Conservation (phyloP, 208 protist genomes). For the Crithidia acanthocephali region DNA sequence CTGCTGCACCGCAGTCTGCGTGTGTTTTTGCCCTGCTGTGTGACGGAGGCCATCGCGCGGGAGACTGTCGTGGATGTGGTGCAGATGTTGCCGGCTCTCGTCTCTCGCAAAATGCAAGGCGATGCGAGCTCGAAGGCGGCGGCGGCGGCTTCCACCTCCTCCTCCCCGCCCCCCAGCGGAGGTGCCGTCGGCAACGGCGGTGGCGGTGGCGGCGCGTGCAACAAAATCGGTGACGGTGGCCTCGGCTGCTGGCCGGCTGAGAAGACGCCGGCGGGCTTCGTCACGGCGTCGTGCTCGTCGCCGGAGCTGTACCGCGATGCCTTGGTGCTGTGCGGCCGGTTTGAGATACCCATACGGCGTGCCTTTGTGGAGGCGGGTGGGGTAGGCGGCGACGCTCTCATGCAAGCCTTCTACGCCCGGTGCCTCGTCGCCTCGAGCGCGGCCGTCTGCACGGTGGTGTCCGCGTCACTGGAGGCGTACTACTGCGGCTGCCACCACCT, state of each 20-base stretch:
- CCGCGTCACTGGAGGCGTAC: slow-evolving; percentile 49
- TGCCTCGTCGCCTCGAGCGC: slow-evolving; percentile 70
- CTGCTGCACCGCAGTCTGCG: slow-evolving; percentile 67
- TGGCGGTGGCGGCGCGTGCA: not conserved
- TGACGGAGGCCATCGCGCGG: slow-evolving; percentile 24
- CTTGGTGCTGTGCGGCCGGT: slow-evolving; percentile 64
- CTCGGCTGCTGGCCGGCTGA: not conserved
- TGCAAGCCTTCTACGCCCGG: slow-evolving; percentile 40
- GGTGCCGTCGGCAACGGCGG: too few relatives aligned
- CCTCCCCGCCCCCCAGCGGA: too few relatives aligned
- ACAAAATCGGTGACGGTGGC: not conserved
- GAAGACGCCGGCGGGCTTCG: slow-evolving; percentile 11
- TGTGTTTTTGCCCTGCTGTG: slow-evolving; percentile 50
- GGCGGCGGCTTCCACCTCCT: not conserved
- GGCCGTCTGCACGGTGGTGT: slow-evolving; percentile 68
- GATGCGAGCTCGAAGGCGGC: slow-evolving; percentile 11
- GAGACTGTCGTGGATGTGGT: slow-evolving; percentile 39
- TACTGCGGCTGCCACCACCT: slow-evolving; percentile 33
- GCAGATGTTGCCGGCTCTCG: slow-evolving; percentile 57
- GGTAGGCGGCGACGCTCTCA: slow-evolving; percentile 2
- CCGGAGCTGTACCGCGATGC: slow-evolving; percentile 48
- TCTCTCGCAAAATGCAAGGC: slow-evolving; percentile 25
- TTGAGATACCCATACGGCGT: slow-evolving; percentile 58
- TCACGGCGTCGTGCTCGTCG: slow-evolving; percentile 22
- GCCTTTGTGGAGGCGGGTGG: slow-evolving; percentile 29